These are phyloP conservation scores for Lentinula edodes DNA, from an alignment of 768 basidiomycete species.

Conservation along the genomic window DNA sequence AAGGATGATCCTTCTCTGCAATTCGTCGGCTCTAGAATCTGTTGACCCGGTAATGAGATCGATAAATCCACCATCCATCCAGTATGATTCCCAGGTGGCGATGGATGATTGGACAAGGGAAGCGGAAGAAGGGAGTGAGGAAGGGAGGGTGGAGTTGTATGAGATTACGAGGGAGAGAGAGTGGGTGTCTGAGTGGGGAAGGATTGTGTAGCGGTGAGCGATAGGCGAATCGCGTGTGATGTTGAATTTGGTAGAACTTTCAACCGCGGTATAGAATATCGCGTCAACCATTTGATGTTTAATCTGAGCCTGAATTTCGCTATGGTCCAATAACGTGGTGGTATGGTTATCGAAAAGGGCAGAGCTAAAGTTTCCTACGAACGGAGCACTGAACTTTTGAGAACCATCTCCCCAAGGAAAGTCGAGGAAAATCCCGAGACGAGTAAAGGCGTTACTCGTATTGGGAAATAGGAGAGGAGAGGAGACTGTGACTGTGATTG, in stretches of 20 bases:
- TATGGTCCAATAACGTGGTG: constrained; percentile 25
- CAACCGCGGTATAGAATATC: constrained; percentile 37
- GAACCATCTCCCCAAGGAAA: constrained; percentile 60
- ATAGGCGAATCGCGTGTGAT: constrained; percentile 37
- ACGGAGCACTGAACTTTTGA: constrained; percentile 50
- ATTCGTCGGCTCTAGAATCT: constrained; percentile 44
- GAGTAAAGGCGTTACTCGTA: background rate
- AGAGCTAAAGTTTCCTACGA: constrained; percentile 45
- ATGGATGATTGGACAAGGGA: constrained; percentile 29
- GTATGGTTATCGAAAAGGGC: constrained; percentile 39
- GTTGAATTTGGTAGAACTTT: constrained; percentile 28
- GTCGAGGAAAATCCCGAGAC: constrained; percentile 47
- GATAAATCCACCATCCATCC: constrained; percentile 45
- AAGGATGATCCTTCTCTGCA: constrained; percentile 52
- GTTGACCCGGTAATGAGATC: constrained; percentile 45
- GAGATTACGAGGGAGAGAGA: constrained; percentile 32
- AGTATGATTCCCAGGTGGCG: constrained; percentile 39
- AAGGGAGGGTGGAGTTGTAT: constrained; percentile 19
- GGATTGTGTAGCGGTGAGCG: constrained; percentile 43
- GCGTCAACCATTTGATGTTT: constrained; percentile 34
- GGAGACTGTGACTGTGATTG: constrained; percentile 32
- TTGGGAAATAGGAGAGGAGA: constrained; percentile 35
- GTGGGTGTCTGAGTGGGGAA: constrained; percentile 20
- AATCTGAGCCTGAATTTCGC: constrained; percentile 28
- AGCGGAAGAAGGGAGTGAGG: constrained; percentile 15